phyloP scores from a whole-genome alignment of 805 yeast genomes.

The Candida koratica region DNA sequence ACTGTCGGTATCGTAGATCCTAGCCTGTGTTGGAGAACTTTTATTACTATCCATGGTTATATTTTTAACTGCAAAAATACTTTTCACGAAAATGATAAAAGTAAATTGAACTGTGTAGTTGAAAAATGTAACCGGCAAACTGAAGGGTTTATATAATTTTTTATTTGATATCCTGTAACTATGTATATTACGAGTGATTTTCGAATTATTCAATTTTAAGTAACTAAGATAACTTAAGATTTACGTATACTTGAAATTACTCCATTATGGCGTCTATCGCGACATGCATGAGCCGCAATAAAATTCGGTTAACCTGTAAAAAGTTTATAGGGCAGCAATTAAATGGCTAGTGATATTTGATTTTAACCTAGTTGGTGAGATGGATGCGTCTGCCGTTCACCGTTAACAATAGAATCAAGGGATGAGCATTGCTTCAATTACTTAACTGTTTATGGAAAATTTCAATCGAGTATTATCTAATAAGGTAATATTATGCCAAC shows the following conservation, averaged over 20 bases:
- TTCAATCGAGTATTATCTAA: slow-evolving; percentile 1
- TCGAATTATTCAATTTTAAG: slow-evolving; percentile 5
- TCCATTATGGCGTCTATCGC: slow-evolving; percentile 1
- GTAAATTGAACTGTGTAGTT: not conserved
- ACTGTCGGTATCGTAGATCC: slow-evolving; percentile 4
- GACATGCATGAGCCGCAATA: slow-evolving; percentile 5
- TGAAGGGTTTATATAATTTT: not conserved
- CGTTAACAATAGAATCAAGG: slow-evolving; percentile 1
- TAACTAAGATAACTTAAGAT: not conserved
- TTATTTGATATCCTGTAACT: too few species aligned
- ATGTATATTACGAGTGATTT: too few species aligned
- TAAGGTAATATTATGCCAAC: not conserved
- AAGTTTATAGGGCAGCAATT: not conserved
- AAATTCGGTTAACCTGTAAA: slow-evolving; percentile 1
- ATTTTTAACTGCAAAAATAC: not conserved
- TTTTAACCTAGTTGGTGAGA: slow-evolving; percentile 2
- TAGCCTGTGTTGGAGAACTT: slow-evolving; percentile 6
- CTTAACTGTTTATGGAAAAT: slow-evolving; percentile 1
- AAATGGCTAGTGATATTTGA: not conserved
- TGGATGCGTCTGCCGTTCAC: not conserved
- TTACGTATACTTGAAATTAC: not conserved
- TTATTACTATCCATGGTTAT: slow-evolving; percentile 4
- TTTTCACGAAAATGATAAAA: not conserved
- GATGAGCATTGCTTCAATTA: slow-evolving; percentile 1
- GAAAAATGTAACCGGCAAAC: slow-evolving; percentile 1